phyloP scores from a whole-genome alignment of 2,329 filamentous ascomycete species.

The Aplosporella prunicola region DNA sequence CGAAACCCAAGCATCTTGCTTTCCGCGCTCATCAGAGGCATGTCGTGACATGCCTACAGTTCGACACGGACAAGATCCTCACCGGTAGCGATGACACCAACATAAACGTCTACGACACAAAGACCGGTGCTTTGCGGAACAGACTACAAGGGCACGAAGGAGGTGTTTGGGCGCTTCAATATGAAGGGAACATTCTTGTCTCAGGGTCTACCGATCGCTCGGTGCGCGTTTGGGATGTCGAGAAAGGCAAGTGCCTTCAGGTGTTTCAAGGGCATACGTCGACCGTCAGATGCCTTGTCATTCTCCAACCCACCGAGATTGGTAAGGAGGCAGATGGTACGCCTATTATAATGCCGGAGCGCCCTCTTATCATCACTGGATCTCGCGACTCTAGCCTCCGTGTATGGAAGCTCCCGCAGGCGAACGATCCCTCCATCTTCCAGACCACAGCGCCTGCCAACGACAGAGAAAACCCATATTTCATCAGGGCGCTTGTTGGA shows the following conservation, averaged over 20 bases:
- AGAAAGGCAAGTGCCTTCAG: slow-evolving; percentile 83
- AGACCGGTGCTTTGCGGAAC: slow-evolving; percentile 75
- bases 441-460: slow-evolving; percentile 67
- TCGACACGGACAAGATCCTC: slow-evolving; percentile 95
- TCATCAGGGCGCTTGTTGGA: slow-evolving; percentile 75
- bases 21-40: slow-evolving; percentile 94
- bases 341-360: slow-evolving; percentile 80
- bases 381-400: slow-evolving; percentile 89
- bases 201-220: slow-evolving; percentile 94
- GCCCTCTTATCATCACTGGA: slow-evolving; percentile 93
- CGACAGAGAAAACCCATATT: slow-evolving; percentile 82
- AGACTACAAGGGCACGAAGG: slow-evolving; percentile 90
- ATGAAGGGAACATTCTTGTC: slow-evolving; percentile 87
- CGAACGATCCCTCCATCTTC: slow-evolving; percentile 66
- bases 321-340: slow-evolving; percentile 62
- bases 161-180: slow-evolving; percentile 94
- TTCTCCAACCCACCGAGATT: slow-evolving; percentile 76
- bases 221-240: slow-evolving; percentile 99
- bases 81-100: slow-evolving; percentile 96
- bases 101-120: slow-evolving; percentile 96
- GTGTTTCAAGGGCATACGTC: slow-evolving; percentile 97
- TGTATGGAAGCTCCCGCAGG: slow-evolving; percentile 86
- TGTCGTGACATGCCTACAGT: slow-evolving; percentile 95
- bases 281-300: slow-evolving; percentile 90
- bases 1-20: slow-evolving; percentile 81